Conservation (phyloP, 768 basidiomycete genomes). For the Leccinellum albellum region DNA sequence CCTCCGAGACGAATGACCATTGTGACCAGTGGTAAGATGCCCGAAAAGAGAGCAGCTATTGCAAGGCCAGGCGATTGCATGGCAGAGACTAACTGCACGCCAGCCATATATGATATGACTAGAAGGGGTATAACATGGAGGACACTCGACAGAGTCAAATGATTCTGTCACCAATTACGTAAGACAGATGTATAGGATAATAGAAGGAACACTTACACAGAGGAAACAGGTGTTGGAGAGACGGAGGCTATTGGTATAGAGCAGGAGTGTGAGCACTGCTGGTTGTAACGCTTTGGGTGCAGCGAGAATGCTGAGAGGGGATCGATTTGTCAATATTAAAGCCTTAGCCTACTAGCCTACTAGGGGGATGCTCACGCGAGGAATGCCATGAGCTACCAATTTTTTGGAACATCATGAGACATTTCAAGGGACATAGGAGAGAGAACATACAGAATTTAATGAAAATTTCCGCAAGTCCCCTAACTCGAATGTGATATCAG, state of each 20-base stretch:
- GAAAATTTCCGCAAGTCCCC: slow-evolving; percentile 14
- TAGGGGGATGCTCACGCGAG: slow-evolving; percentile 23
- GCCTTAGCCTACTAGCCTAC: too few relatives aligned
- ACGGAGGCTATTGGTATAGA: slow-evolving; percentile 24
- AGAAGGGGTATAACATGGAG: slow-evolving; percentile 20
- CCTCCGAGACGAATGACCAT: not conserved
- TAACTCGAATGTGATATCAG: slow-evolving; percentile 5
- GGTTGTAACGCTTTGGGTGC: slow-evolving; percentile 5
- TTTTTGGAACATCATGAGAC: not conserved
- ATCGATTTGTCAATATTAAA: not conserved
- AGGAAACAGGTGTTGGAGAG: slow-evolving; percentile 9
- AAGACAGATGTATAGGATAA: not conserved
- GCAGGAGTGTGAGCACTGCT: slow-evolving; percentile 13
- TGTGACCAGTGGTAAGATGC: slow-evolving; percentile 10
- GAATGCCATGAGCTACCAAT: slow-evolving; percentile 14
- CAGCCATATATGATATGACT: slow-evolving; percentile 7
- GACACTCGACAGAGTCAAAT: slow-evolving; percentile 4
- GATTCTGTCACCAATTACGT: slow-evolving; percentile 6
- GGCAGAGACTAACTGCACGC: slow-evolving; percentile 4
- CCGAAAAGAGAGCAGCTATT: slow-evolving; percentile 2
- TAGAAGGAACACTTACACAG: not conserved
- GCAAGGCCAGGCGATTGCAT: slow-evolving; percentile 11
- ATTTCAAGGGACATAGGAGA: not conserved
- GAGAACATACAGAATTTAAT: slow-evolving; percentile 12
- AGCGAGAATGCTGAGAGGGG: slow-evolving; percentile 6